Conservation (phyloP, 345 rosid genomes). For the Erucastrum elatum region DNA sequence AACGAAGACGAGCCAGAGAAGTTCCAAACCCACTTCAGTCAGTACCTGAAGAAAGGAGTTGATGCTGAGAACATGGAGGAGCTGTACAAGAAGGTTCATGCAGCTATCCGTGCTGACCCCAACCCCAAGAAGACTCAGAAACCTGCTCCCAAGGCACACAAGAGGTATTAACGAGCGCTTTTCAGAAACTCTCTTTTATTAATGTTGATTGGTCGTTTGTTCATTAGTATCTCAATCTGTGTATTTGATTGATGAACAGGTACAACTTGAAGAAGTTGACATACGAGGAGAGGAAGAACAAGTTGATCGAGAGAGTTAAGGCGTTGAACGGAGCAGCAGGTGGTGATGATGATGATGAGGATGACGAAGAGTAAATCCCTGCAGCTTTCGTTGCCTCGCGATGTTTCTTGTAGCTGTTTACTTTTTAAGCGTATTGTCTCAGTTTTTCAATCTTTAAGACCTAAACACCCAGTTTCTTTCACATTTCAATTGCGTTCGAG, state of each 20-base stretch:
- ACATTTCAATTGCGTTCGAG: conserved; percentile 11
- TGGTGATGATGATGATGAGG: conserved; percentile 55
- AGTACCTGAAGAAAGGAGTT: conserved; percentile 53
- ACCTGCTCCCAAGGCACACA: conserved; percentile 55
- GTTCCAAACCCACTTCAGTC: conserved; percentile 65
- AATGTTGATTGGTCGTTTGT: not conserved
- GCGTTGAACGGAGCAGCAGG: conserved; percentile 58
- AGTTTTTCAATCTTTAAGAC: conserved; percentile 22
- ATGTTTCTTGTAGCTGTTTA: conserved; percentile 27
- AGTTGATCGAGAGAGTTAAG: conserved; percentile 67
- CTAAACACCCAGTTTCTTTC: conserved; percentile 10
- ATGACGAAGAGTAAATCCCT: conserved; percentile 35
- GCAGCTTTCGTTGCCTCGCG: not conserved
- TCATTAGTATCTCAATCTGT: not conserved
- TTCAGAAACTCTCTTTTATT: not conserved
- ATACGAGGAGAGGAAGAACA: conserved; percentile 70
- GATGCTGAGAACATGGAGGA: conserved; percentile 59
- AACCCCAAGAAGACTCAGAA: conserved; percentile 50
- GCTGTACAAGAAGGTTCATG: conserved; percentile 68
- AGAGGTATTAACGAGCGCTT: conserved; percentile 43
- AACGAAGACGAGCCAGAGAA: conserved; percentile 74
- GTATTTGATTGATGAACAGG: conserved; percentile 41
- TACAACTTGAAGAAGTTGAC: conserved; percentile 81
- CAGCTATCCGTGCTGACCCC: conserved; percentile 26
- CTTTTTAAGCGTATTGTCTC: conserved; percentile 20